Evolutionary conservation across 2,329 filamentous ascomycete species (phyloP).

Genomic region (Teratosphaeria pseudoeucalypti): DNA sequence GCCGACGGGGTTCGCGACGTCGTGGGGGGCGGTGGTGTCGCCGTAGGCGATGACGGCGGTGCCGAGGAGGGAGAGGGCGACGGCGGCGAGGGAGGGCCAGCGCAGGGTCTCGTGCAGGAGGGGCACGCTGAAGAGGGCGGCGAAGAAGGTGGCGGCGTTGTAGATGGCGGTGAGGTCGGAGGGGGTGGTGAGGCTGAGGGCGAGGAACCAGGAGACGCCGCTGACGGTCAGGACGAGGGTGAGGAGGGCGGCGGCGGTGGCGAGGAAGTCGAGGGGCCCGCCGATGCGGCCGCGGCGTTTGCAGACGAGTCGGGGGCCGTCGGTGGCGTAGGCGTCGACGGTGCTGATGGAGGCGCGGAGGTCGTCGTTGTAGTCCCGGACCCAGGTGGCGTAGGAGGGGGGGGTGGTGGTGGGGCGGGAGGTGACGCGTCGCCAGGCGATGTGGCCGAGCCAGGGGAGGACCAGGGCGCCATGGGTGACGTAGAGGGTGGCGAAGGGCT

Average conservation of each 20-base stretch:
- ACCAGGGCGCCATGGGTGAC: conserved; percentile 22
- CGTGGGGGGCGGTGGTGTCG: conserved; percentile 19
- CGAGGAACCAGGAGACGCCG: conserved; percentile 23
- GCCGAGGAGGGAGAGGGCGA: conserved; percentile 22
- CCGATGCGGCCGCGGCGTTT: conserved; percentile 15
- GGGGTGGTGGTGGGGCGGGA: conserved; percentile 7
- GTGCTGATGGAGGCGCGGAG: conserved; percentile 19
- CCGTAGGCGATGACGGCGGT: conserved; percentile 26
- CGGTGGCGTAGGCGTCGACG: conserved; percentile 21
- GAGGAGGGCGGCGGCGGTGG: conserved; percentile 20
- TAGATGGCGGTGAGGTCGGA: conserved; percentile 26
- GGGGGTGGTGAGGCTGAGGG: conserved; percentile 22
- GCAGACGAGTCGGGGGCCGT: conserved; percentile 13
- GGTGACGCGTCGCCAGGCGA: conserved; percentile 16
- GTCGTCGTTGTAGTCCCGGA: conserved; percentile 21
- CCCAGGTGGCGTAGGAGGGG: conserved; percentile 19
- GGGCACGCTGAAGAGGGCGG: conserved; percentile 23
- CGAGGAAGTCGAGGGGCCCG: conserved; percentile 22
- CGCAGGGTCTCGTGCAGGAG: conserved; percentile 21
- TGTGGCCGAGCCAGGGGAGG: conserved; percentile 22
- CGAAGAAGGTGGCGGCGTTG: conserved; percentile 27
- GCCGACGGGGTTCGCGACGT: conserved; percentile 12
- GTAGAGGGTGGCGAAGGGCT: conserved; percentile 24
- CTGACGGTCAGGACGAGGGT: conserved; percentile 21
- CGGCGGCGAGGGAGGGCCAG: conserved; percentile 17